Base-by-base conservation (phyloP, 192 early-diverging fungal species). In the Obelidium mucronatum region DNA sequence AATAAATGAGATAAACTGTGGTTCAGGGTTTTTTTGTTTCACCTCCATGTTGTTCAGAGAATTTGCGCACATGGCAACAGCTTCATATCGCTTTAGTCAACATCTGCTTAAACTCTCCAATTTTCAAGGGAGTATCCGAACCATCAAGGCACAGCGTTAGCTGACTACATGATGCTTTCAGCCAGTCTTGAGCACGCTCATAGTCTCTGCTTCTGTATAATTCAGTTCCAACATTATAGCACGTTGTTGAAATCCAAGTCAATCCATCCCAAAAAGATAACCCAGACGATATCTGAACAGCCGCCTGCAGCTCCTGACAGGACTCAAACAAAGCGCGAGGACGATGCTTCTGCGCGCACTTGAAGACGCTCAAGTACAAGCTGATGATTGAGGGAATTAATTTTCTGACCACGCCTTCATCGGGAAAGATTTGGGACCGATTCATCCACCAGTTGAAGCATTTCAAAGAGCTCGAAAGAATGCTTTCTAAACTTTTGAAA, bases 171-270 rank as follows among this genome's bases (percentile, higher is more conserved):
- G n/a, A 48, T 3, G 30, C 31, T 40, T 26, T 63, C 56, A 53
- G 63, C 58, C 58, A 78, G 5, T 44, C 62, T 35, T 6, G 22
- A 17, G 77, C 68, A 19, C 15, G 35, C 17, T 22, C 28, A 51
- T 24, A 75, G 11, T 62, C 34, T 13, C 60, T 2, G 22, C 69
- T 36, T 2, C 78, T 82, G 64, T 74, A 83, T 11, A 83, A 78
- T 1, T 62, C 42, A 2, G 77, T 84, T 1, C 90, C 89, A 33
- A 85, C 66, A 34, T 80, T 82, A 69, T 83, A 86, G 44, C 84
- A 88, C 1, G 83, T 77, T n/a, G 75, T 82, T 2, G 89, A 84
- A 8, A 87, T 81, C 82, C 83, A 89, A 26, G 68, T 74, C 34
- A 85, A 71, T 2, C 88, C 88, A 55, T 84, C 83, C 11, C 24